These are phyloP conservation scores for Priceomyces carsonii DNA, from an alignment of 805 yeast genomes.

Conservation along the genomic window DNA sequence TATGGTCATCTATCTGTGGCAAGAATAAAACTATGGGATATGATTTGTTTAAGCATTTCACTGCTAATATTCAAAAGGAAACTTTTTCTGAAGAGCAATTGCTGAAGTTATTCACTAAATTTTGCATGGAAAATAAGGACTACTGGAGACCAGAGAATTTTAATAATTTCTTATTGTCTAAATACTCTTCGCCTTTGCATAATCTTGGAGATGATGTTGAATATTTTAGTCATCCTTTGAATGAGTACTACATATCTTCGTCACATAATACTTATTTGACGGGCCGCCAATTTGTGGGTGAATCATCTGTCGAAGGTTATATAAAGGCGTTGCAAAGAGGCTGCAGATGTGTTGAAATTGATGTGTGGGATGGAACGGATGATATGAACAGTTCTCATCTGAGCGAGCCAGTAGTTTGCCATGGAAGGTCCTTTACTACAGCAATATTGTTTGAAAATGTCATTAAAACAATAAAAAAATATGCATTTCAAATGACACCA, in stretches of 20 bases:
- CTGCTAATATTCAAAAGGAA: slow-evolving; percentile 51
- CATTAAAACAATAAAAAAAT: slow-evolving; percentile 69
- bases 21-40: slow-evolving; percentile 19
- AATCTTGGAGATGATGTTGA: slow-evolving; percentile 10
- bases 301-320: slow-evolving; percentile 87
- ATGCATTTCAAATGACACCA: slow-evolving; percentile 86
- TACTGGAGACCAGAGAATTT: slow-evolving; percentile 28
- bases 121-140: slow-evolving; percentile 17
- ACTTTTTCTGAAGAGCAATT: slow-evolving; percentile 24
- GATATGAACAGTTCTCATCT: slow-evolving; percentile 15
- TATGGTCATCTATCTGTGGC: slow-evolving; percentile 46
- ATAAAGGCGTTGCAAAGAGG: slow-evolving; percentile 86
- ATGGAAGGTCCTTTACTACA: slow-evolving; percentile 82
- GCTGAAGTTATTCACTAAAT: slow-evolving; percentile 28
- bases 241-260: slow-evolving; percentile 86
- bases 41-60: slow-evolving; percentile 36
- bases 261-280: slow-evolving; percentile 91
- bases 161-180: slow-evolving; percentile 37
- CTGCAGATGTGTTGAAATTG: slow-evolving; percentile 93
- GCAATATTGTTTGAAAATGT: slow-evolving; percentile 72
- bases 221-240: slow-evolving; percentile 57
- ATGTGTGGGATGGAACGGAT: slow-evolving; percentile 79
- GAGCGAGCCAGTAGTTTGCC: slow-evolving; percentile 82
- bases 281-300: slow-evolving; percentile 87
- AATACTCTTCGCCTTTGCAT: slow-evolving; percentile 20